These are phyloP conservation scores for Chernovozyma sophiae-reginae DNA, from an alignment of 1,139 yeast species.

Conservation along the genomic window DNA sequence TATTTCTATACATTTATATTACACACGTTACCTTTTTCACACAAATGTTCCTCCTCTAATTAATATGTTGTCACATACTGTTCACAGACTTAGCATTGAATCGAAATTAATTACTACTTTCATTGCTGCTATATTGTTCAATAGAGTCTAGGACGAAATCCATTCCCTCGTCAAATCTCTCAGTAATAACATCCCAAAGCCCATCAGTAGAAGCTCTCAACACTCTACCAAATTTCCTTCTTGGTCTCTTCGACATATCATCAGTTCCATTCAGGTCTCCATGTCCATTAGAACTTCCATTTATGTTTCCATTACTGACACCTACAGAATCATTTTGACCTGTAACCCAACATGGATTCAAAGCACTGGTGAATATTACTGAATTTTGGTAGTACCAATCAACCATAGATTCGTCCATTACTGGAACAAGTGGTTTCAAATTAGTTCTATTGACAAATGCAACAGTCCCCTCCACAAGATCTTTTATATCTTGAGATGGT, in stretches of 20 bases:
- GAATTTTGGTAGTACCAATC: constrained; percentile 93
- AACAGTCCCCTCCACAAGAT: constrained; percentile 67
- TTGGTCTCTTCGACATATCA: constrained; percentile 64
- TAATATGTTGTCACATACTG: too few species aligned
- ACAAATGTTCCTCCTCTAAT: too few species aligned
- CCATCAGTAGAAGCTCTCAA: constrained; percentile 70
- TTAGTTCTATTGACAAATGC: constrained; percentile 64
- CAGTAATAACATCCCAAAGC: constrained; percentile 71
- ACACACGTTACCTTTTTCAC: not conserved
- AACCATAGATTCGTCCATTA: constrained; percentile 81
- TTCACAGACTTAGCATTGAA: too few species aligned
- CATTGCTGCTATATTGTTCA: constrained; percentile 41
- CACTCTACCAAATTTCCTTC: constrained; percentile 89
- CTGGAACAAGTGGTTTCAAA: constrained; percentile 74
- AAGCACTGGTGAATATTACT: constrained; percentile 69
- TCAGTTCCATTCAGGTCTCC: constrained; percentile 12
- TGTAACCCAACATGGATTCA: constrained; percentile 76
- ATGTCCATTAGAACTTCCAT: constrained; percentile 18
- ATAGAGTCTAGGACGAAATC: constrained; percentile 79
- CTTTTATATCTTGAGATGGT: constrained; percentile 49
- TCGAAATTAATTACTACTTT: constrained; percentile 15
- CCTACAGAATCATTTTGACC: constrained; percentile 20
- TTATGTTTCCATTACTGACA: constrained; percentile 14
- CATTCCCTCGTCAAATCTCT: constrained; percentile 78
- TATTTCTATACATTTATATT: not conserved